phyloP scores from a whole-genome alignment of 31 red algal genomes.

The Endocladia muricata region DNA sequence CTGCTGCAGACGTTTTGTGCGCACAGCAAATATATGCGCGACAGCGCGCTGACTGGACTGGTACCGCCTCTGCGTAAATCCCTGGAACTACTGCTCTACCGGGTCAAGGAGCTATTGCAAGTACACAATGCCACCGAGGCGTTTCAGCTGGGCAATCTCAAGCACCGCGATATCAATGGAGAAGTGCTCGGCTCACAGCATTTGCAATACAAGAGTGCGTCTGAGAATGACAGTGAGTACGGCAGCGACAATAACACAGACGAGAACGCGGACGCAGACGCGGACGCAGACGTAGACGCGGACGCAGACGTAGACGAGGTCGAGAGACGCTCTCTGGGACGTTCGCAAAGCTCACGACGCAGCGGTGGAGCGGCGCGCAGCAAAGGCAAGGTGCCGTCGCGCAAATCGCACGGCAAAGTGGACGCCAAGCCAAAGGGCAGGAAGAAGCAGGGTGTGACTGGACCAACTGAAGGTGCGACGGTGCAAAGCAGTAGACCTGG shows the following conservation, averaged over 20 bases:
- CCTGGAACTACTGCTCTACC: constrained; percentile 53
- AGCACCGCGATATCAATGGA: constrained; percentile 65
- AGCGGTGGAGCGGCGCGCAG: background rate
- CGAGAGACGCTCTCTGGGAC: too few relatives aligned
- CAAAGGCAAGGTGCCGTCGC: background rate
- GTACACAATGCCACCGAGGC: constrained; percentile 50
- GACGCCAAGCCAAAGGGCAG: background rate
- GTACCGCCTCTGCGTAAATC: constrained; percentile 61
- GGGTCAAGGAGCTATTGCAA: constrained; percentile 43
- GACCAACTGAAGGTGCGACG: background rate
- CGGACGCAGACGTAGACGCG: background rate
- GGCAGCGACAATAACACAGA: constrained; percentile 6
- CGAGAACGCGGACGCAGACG: constrained; percentile 24
- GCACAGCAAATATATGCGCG: constrained; percentile 64
- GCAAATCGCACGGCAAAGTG: background rate
- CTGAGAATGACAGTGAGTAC: constrained; percentile 20
- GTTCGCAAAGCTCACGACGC: too few relatives aligned
- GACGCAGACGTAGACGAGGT: too few relatives aligned
- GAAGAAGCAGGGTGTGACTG: background rate
- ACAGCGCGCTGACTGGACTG: constrained; percentile 46
- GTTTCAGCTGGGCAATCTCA: constrained; percentile 62
- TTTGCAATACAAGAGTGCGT: constrained; percentile 25
- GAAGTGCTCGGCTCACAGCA: constrained; percentile 61
- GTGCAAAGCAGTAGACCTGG: too few relatives aligned
- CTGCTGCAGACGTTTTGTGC: constrained; percentile 60